These are phyloP conservation scores for Neurospora sp. DNA, from an alignment of 495 filamentous ascomycete species.

Conservation along the genomic window DNA sequence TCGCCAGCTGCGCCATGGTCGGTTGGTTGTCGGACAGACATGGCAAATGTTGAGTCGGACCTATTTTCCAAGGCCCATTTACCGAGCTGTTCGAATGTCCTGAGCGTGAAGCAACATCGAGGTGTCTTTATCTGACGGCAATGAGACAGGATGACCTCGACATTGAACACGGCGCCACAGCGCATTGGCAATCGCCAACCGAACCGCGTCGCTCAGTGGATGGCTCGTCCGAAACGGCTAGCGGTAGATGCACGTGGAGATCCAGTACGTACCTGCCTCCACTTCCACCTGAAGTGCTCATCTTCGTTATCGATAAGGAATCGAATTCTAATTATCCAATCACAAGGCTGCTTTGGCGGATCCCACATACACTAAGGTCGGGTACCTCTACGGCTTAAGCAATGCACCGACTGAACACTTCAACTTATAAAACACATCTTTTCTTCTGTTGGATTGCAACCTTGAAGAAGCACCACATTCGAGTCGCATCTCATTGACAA, in stretches of 20 bases:
- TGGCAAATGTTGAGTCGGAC: slow-evolving; percentile 9
- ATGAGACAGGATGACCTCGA: neutral
- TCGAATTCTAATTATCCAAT: neutral
- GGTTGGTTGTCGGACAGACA: slow-evolving; percentile 17
- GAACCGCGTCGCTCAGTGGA: neutral
- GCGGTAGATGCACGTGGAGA: neutral
- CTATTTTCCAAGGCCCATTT: neutral
- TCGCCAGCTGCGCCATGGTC: slow-evolving; percentile 8
- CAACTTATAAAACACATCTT: neutral
- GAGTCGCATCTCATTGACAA: neutral
- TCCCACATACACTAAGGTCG: neutral
- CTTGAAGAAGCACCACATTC: neutral
- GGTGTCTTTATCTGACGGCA: neutral
- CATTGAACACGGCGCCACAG: neutral
- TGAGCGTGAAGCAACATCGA: neutral
- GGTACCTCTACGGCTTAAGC: neutral
- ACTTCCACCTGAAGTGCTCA: neutral
- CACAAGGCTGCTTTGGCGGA: neutral
- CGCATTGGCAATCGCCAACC: neutral
- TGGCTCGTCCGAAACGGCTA: neutral
- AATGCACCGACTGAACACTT: neutral
- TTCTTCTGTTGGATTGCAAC: neutral
- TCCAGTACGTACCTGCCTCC: neutral
- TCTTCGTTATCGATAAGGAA: neutral
- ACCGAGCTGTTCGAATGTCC: neutral